A percentile compares a stretch with the other conserved stretches of the same genome.
Evolutionary conservation across 2,329 filamentous ascomycete genomes (phyloP).

Genomic region (Alternaria dauci): DNA sequence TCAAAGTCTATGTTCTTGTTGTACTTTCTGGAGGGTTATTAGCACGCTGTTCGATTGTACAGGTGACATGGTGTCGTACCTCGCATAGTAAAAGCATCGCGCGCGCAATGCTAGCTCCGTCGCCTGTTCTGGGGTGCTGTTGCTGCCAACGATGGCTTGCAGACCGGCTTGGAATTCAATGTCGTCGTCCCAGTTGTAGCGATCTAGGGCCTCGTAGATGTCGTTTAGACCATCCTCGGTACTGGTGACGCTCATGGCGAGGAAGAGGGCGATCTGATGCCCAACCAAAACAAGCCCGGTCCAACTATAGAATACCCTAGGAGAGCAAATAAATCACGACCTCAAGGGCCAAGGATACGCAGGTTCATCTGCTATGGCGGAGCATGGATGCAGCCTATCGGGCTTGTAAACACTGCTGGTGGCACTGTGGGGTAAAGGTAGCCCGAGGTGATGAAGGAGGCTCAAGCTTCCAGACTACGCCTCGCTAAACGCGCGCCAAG

Average conservation of each 20-base stretch:
- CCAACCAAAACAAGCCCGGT: background rate
- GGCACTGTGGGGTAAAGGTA: slow-evolving; percentile 32
- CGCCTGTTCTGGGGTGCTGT: slow-evolving; percentile 63
- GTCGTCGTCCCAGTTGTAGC: slow-evolving; percentile 73
- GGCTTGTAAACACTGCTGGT: slow-evolving; percentile 1
- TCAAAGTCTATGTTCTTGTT: slow-evolving; percentile 68
- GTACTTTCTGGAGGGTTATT: slow-evolving; percentile 46
- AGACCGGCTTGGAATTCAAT: slow-evolving; percentile 73
- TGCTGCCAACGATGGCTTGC: slow-evolving; percentile 68
- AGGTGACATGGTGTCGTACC: slow-evolving; percentile 36
- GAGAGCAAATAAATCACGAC: background rate
- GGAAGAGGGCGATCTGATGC: background rate
- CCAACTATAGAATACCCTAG: background rate
- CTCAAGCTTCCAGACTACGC: slow-evolving; percentile 24
- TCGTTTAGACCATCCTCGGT: slow-evolving; percentile 34
- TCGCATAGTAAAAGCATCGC: slow-evolving; percentile 73
- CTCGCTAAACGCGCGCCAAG: slow-evolving; percentile 34
- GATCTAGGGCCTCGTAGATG: slow-evolving; percentile 68
- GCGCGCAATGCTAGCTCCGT: slow-evolving; percentile 70
- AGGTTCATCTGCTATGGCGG: background rate
- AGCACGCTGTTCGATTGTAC: background rate
- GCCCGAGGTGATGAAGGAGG: slow-evolving; percentile 13
- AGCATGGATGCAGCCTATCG: slow-evolving; percentile 4
- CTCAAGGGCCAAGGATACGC: slow-evolving; percentile 8
- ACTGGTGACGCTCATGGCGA: slow-evolving; percentile 36